Evolutionary conservation across 192 early-diverging fungal species (phyloP).

Genomic region (Radiomyces spectabilis): DNA sequence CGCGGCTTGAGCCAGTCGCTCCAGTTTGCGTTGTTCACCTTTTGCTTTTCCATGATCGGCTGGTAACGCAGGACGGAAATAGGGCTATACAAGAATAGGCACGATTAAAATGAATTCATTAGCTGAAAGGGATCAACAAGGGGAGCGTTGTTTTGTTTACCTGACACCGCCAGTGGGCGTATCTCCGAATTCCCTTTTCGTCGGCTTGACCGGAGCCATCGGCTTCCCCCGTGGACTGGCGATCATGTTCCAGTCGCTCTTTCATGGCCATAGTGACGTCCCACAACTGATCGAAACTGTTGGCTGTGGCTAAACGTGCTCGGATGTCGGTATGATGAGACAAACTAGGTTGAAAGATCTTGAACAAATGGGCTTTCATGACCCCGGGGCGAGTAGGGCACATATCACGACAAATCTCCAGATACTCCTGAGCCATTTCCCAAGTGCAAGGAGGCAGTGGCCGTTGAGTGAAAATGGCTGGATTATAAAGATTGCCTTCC

Average conservation of each 20-base stretch:
- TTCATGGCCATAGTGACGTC: slow-evolving; percentile 51
- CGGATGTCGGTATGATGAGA: slow-evolving; percentile 76
- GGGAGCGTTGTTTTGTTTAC: no score
- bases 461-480: slow-evolving; percentile 69
- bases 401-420: slow-evolving; percentile 65
- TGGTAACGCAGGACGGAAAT: slow-evolving; percentile 18
- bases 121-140: neutral
- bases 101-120: no score
- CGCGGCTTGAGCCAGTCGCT: no score
- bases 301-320: slow-evolving; percentile 53
- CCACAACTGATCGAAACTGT: slow-evolving; percentile 51
- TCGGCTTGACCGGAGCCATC: slow-evolving; percentile 25
- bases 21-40: no score
- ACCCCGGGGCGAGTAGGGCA: slow-evolving; percentile 56
- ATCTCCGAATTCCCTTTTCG: slow-evolving; percentile 32
- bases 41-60: no score
- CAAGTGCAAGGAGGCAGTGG: slow-evolving; percentile 53
- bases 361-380: slow-evolving; percentile 90
- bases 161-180: slow-evolving; percentile 54
- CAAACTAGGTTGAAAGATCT: slow-evolving; percentile 76
- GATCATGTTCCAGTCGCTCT: slow-evolving; percentile 34
- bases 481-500: slow-evolving; percentile 82
- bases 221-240: slow-evolving; percentile 17
- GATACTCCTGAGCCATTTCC: slow-evolving; percentile 82
- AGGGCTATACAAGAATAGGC: slow-evolving; percentile 19